A percentile compares a stretch with the other conserved stretches of the same genome.
phyloP scores from a whole-genome alignment of 1,284 basidiomycete species.

The Porogramme epimiltina region DNA sequence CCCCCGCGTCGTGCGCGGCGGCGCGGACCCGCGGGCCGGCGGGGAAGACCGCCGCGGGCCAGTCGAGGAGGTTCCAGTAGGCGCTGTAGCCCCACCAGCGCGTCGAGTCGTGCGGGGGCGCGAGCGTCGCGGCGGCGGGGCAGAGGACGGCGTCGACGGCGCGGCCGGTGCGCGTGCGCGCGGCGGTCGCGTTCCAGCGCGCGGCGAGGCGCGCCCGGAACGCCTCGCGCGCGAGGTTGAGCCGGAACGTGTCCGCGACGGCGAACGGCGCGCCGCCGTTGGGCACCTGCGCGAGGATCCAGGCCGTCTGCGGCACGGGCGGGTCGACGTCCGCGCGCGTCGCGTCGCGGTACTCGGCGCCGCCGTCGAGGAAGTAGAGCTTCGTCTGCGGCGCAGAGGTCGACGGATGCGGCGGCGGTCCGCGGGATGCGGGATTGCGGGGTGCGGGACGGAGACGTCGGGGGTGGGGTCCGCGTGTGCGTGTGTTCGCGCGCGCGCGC shows the following conservation, averaged over 20 bases:
- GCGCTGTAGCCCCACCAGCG: conserved; percentile 56
- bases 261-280: conserved; percentile 38
- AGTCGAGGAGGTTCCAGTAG: conserved; percentile 62
- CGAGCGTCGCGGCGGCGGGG: conserved; percentile 53
- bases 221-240: conserved; percentile 46
- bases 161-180: conserved; percentile 47
- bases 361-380: conserved; percentile 53
- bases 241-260: conserved; percentile 42
- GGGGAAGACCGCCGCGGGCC: conserved; percentile 55
- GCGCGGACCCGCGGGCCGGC: conserved; percentile 35
- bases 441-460: too few species aligned
- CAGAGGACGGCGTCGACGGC: conserved; percentile 56
- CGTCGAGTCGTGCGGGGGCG: conserved; percentile 51
- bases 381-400: conserved; percentile 34
- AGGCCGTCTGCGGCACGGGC: conserved; percentile 46
- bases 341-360: conserved; percentile 45
- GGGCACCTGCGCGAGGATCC: conserved; percentile 47
- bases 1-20: conserved; percentile 13
- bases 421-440: too few species aligned
- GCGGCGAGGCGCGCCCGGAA: conserved; percentile 45
- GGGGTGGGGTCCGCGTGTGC: too few species aligned
- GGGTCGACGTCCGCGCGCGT: conserved; percentile 36
- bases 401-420: not conserved
- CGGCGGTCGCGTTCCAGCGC: conserved; percentile 55
- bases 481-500: not conserved